Evolutionary conservation across 768 basidiomycete species (phyloP).

Genomic region (Sporobolomyces phaffii): DNA sequence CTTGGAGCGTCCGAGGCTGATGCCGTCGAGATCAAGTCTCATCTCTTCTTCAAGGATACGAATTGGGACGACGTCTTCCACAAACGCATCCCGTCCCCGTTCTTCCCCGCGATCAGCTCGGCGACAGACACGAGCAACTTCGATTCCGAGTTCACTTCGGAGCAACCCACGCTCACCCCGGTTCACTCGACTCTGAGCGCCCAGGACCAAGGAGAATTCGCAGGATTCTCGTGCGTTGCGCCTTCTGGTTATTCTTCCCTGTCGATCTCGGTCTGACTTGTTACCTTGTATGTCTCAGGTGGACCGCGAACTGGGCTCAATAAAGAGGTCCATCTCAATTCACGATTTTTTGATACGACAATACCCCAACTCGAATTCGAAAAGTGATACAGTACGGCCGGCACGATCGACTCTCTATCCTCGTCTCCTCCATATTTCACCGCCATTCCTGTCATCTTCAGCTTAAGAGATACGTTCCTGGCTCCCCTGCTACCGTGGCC

Average conservation of each 20-base stretch:
- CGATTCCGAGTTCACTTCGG: conserved; percentile 92
- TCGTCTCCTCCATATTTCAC: too few relatives aligned
- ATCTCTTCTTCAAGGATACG: conserved; percentile 97
- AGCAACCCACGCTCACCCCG: conserved; percentile 94
- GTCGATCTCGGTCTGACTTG: not conserved
- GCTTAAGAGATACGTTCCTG: too few relatives aligned
- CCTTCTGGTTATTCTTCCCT: not conserved
- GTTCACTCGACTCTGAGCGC: conserved; percentile 87
- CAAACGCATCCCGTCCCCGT: conserved; percentile 94
- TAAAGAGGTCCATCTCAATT: too few relatives aligned
- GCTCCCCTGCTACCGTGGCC: too few relatives aligned
- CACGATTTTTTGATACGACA: too few relatives aligned
- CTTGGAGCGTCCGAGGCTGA: conserved; percentile 86
- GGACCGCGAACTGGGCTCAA: conserved; percentile 22
- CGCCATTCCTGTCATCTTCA: too few relatives aligned
- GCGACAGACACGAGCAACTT: conserved; percentile 59
- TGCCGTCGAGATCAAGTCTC: conserved; percentile 93
- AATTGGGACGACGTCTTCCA: conserved; percentile 94
- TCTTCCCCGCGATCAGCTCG: conserved; percentile 78
- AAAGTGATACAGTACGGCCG: too few relatives aligned
- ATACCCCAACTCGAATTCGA: too few relatives aligned
- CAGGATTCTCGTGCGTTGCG: conserved; percentile 32
- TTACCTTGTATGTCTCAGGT: not conserved
- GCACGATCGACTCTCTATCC: too few relatives aligned
- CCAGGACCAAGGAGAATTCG: conserved; percentile 89